Conservation (phyloP, 2,329 filamentous ascomycete species). For the Cladorrhinum sp. region DNA sequence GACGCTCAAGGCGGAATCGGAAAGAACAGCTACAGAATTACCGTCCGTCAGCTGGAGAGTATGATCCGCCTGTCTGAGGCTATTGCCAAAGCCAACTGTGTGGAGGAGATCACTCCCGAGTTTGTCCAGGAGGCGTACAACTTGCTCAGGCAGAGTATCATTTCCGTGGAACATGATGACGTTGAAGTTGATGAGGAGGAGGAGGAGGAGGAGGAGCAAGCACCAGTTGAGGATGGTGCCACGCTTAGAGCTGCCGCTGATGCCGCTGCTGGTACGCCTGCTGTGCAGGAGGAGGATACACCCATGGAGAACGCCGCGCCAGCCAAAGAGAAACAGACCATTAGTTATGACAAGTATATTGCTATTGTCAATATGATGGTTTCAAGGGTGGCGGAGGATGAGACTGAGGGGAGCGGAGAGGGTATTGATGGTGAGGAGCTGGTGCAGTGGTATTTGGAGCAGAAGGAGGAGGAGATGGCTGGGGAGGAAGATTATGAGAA, state of each 20-base stretch:
- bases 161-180: conserved; percentile 96
- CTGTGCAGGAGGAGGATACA: conserved; percentile 44
- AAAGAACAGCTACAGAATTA: conserved; percentile 95
- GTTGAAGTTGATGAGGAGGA: conserved; percentile 87
- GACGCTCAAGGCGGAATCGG: conserved; percentile 93
- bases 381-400: conserved; percentile 77
- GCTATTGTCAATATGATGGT: conserved; percentile 85
- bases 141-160: conserved; percentile 88
- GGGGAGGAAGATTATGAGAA: conserved; percentile 76
- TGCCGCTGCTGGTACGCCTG: conserved; percentile 44
- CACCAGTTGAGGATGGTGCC: conserved; percentile 44
- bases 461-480: conserved; percentile 78
- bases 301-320: conserved; percentile 27
- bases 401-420: conserved; percentile 66
- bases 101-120: conserved; percentile 77
- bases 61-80: conserved; percentile 94
- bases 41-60: conserved; percentile 90
- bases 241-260: conserved; percentile 46
- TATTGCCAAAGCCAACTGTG: conserved; percentile 97
- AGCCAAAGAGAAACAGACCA: conserved; percentile 67
- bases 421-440: conserved; percentile 82
- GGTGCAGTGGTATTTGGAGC: conserved; percentile 86
- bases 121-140: conserved; percentile 94
- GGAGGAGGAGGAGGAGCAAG: conserved; percentile 60
- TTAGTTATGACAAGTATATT: conserved; percentile 94